Conservation (phyloP, 345 rosid genomes). For the Citrus maxima region DNA sequence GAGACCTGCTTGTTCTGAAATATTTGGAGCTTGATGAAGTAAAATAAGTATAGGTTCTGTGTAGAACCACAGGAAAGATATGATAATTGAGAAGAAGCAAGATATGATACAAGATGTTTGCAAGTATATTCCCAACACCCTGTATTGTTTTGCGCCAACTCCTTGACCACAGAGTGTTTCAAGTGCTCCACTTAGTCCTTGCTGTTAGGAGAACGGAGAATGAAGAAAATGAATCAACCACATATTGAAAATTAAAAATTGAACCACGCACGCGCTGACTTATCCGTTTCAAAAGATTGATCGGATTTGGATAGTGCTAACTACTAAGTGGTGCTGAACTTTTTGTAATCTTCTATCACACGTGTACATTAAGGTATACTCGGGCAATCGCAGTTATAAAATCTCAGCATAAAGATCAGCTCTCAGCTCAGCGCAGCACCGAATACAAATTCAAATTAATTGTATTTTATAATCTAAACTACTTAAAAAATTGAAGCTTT, state of each 20-base stretch:
- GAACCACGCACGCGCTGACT: too few relatives aligned
- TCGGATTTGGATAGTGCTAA: too few relatives aligned
- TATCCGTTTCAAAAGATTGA: too few relatives aligned
- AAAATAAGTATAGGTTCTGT: constrained; percentile 47
- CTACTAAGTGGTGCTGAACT: too few relatives aligned
- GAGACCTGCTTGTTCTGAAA: constrained; percentile 51
- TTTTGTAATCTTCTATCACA: too few relatives aligned
- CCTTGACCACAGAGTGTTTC: constrained; percentile 94
- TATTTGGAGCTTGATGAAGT: constrained; percentile 54
- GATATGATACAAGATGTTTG: constrained; percentile 77
- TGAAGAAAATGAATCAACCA: neutral
- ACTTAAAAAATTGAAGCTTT: too few relatives aligned
- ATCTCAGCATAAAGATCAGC: too few relatives aligned
- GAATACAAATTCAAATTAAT: neutral
- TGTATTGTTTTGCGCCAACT: constrained; percentile 65
- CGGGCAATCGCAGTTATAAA: too few relatives aligned
- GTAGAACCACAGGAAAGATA: constrained; percentile 59
- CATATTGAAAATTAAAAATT: too few relatives aligned
- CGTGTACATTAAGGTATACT: too few relatives aligned
- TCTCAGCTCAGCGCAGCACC: too few relatives aligned
- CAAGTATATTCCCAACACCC: constrained; percentile 59
- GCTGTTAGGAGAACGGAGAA: constrained; percentile 25
- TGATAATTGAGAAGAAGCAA: constrained; percentile 38
- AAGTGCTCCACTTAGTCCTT: constrained; percentile 73
- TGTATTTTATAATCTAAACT: neutral